A percentile compares a stretch with the other conserved stretches of the same genome.
These are phyloP conservation scores for Tylopilus vinaceipallidus DNA, from an alignment of 768 basidiomycete species.

Conservation along the genomic window DNA sequence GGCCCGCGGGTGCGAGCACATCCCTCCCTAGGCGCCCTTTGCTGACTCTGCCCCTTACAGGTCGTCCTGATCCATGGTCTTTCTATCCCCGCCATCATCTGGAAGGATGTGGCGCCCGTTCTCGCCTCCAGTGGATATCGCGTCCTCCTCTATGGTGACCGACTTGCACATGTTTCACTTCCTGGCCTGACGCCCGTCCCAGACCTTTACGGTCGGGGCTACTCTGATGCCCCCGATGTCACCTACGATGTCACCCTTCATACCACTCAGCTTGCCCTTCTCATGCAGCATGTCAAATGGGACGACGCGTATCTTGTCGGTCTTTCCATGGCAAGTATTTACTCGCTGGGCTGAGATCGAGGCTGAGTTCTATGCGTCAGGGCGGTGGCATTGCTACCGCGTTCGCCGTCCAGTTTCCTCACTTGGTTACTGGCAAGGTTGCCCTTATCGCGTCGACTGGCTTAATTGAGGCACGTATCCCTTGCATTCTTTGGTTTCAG, in stretches of 20 bases:
- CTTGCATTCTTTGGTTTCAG: not conserved
- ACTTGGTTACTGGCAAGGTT: slow-evolving; percentile 63
- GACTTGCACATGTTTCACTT: not conserved
- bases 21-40: too few species aligned
- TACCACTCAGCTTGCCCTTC: slow-evolving; percentile 75
- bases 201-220: slow-evolving; percentile 84
- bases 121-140: slow-evolving; percentile 65
- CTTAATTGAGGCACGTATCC: slow-evolving; percentile 53
- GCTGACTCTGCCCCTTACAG: slow-evolving; percentile 34
- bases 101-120: slow-evolving; percentile 70
- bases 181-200: slow-evolving; percentile 1
- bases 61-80: slow-evolving; percentile 77
- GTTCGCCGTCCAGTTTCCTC: slow-evolving; percentile 69
- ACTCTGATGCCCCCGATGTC: slow-evolving; percentile 74
- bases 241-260: slow-evolving; percentile 65
- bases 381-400: slow-evolving; percentile 74
- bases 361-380: slow-evolving; percentile 33
- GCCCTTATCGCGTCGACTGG: slow-evolving; percentile 70
- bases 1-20: slow-evolving; percentile 56
- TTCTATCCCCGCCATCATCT: slow-evolving; percentile 72
- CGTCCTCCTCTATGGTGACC: slow-evolving; percentile 70
- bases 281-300: slow-evolving; percentile 80
- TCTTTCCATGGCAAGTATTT: slow-evolving; percentile 63
- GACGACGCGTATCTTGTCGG: slow-evolving; percentile 62
- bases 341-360: slow-evolving; percentile 2